These are phyloP conservation scores for Austroboletus eburneus DNA, from an alignment of 768 basidiomycete genomes.

Conservation along the genomic window DNA sequence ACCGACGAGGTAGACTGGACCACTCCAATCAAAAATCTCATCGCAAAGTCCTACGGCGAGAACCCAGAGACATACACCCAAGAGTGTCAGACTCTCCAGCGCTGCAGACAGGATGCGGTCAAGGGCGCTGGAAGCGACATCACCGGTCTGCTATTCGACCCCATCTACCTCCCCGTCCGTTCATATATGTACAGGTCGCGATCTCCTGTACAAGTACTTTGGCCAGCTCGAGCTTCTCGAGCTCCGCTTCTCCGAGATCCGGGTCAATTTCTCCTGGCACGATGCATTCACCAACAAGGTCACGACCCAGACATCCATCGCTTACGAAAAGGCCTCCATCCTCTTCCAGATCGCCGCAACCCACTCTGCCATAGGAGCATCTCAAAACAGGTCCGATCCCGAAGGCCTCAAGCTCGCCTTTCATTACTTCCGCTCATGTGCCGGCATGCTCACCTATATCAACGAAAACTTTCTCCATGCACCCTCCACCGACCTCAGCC, in stretches of 20 bases:
- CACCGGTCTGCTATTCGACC: constrained; percentile 56
- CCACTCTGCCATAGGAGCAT: constrained; percentile 85
- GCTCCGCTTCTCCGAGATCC: constrained; percentile 92
- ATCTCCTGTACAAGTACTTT: constrained; percentile 98
- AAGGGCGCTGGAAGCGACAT: constrained; percentile 93
- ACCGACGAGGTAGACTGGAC: constrained; percentile 98
- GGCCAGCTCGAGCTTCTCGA: constrained; percentile 97
- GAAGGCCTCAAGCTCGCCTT: constrained; percentile 93
- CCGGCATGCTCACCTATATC: constrained; percentile 97
- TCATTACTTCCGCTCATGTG: constrained; percentile 82
- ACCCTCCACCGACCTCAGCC: constrained; percentile 88
- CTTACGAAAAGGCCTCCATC: constrained; percentile 96
- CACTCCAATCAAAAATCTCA: constrained; percentile 75
- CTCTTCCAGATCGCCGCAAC: constrained; percentile 95
- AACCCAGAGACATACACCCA: constrained; percentile 82
- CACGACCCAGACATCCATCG: constrained; percentile 93
- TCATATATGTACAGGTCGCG: constrained; percentile 53
- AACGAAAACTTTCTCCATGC: constrained; percentile 99
- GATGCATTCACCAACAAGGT: constrained; percentile 96
- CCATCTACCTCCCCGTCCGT: neutral
- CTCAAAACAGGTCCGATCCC: constrained; percentile 82
- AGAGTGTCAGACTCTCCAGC: constrained; percentile 80
- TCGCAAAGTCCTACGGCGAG: constrained; percentile 92
- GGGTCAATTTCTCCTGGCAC: constrained; percentile 94
- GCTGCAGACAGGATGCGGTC: constrained; percentile 94